Percentiles rank a stretch among this genome's conserved stretches.
These are phyloP conservation scores for Diplodia scrobiculata DNA, from an alignment of 2,329 filamentous ascomycete species.

Conservation along the genomic window DNA sequence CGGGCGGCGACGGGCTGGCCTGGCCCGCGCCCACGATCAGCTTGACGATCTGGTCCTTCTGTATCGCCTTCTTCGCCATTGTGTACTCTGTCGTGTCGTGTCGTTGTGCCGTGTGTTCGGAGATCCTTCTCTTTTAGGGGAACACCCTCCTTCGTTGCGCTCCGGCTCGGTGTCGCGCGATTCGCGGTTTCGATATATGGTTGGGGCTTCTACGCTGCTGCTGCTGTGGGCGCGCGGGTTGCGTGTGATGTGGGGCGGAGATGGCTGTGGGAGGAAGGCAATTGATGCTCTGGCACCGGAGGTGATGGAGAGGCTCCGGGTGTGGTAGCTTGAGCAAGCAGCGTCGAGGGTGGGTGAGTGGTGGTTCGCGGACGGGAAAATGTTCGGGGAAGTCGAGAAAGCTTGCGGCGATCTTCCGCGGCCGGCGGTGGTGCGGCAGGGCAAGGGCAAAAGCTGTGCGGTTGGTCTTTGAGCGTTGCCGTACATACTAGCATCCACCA, in stretches of 20 bases:
- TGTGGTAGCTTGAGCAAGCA: not conserved
- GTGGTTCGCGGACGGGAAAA: not conserved
- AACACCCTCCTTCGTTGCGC: no score
- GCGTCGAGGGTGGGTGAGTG: not conserved
- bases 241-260: no score
- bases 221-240: no score
- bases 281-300: not conserved
- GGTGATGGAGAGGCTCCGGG: not conserved
- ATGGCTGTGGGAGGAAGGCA: no score
- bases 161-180: no score
- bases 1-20: slow-evolving; percentile 89
- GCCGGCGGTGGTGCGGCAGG: slow-evolving; percentile 6
- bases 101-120: no score
- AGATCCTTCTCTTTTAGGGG: no score
- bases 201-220: no score
- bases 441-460: slow-evolving; percentile 9
- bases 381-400: slow-evolving; percentile 2
- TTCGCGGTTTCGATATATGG: no score
- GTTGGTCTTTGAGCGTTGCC: not conserved
- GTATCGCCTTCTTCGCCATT: slow-evolving; percentile 44
- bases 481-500: not conserved
- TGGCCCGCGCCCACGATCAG: slow-evolving; percentile 96
- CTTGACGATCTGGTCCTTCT: slow-evolving; percentile 70
- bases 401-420: slow-evolving; percentile 24
- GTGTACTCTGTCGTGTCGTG: not conserved